These are phyloP conservation scores for Odontarrhena argentea DNA, from an alignment of 345 rosid genomes.

Conservation along the genomic window DNA sequence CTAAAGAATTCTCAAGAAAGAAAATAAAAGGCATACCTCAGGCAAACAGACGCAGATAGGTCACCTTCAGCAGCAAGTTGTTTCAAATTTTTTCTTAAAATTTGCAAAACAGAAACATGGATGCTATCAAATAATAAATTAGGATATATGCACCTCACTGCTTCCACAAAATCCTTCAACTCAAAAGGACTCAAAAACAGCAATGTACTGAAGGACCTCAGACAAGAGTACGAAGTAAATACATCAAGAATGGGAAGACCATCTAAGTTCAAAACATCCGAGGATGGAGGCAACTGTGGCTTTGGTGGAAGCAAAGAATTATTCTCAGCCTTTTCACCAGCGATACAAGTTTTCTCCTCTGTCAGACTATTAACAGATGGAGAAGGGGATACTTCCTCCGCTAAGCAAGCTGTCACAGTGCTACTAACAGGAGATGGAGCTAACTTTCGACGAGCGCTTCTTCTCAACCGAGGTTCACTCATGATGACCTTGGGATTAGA, in stretches of 20 bases:
- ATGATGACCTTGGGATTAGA: slow-evolving; percentile 35
- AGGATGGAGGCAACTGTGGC: slow-evolving; percentile 77
- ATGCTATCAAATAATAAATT: slow-evolving; percentile 73
- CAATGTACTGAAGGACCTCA: slow-evolving; percentile 84
- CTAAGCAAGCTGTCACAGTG: slow-evolving; percentile 29
- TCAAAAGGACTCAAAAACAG: slow-evolving; percentile 92
- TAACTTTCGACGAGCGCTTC: slow-evolving; percentile 79
- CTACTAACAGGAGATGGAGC: slow-evolving; percentile 44
- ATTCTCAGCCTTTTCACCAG: slow-evolving; percentile 46
- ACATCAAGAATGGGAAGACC: slow-evolving; percentile 63
- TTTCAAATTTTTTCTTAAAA: slow-evolving; percentile 74
- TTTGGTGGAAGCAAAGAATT: slow-evolving; percentile 55
- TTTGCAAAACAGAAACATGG: slow-evolving; percentile 80
- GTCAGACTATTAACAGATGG: slow-evolving; percentile 59
- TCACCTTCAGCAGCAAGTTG: slow-evolving; percentile 76
- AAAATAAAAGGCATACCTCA: slow-evolving; percentile 61
- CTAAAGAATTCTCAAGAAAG: slow-evolving; percentile 12
- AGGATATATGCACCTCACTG: slow-evolving; percentile 59
- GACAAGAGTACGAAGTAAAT: slow-evolving; percentile 76
- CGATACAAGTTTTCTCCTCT: slow-evolving; percentile 51
- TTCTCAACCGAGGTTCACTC: slow-evolving; percentile 64
- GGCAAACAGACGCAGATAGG: slow-evolving; percentile 75
- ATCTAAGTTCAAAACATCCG: slow-evolving; percentile 57
- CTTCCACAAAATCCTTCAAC: slow-evolving; percentile 79
- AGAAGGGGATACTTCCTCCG: slow-evolving; percentile 49